phyloP scores from a whole-genome alignment of 768 basidiomycete genomes.

The Naganishia vaughanmartiniae region DNA sequence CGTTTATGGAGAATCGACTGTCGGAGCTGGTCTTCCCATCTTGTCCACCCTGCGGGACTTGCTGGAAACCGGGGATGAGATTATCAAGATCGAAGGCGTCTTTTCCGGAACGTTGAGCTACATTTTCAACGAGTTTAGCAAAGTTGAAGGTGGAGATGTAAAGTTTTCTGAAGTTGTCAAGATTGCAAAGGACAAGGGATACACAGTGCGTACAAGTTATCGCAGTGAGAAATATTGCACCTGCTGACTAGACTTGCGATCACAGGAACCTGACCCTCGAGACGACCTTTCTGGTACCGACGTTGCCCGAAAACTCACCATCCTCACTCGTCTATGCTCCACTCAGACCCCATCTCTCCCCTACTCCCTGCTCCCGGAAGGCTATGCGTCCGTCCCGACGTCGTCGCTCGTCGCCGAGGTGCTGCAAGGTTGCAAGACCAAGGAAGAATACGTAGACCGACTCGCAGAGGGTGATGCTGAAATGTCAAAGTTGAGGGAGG shows the following conservation, averaged over 20 bases:
- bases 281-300: conserved; percentile 96
- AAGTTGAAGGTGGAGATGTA: conserved; percentile 59
- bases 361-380: conserved; percentile 62
- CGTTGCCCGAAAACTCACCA: conserved; percentile 94
- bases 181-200: conserved; percentile 84
- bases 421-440: conserved; percentile 66
- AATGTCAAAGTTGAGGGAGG: conserved; percentile 71
- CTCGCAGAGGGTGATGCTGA: conserved; percentile 79
- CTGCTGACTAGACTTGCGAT: not conserved
- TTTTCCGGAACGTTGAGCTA: conserved; percentile 97
- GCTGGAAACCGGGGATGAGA: conserved; percentile 86
- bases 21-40: conserved; percentile 92
- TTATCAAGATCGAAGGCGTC: conserved; percentile 91
- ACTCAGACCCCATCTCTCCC: conserved; percentile 43
- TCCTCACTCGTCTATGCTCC: conserved; percentile 71
- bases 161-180: conserved; percentile 85
- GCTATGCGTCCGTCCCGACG: conserved; percentile 76
- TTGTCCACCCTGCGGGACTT: conserved; percentile 88
- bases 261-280: conserved; percentile 90
- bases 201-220: conserved; percentile 63
- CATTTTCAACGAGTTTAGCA: conserved; percentile 95
- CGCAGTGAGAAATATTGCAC: no score
- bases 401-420: conserved; percentile 78
- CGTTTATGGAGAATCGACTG: conserved; percentile 72
- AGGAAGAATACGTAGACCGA: conserved; percentile 75